Evolutionary conservation across 1,284 basidiomycete species (phyloP).

Genomic region (Ceratobasidium sp.): DNA sequence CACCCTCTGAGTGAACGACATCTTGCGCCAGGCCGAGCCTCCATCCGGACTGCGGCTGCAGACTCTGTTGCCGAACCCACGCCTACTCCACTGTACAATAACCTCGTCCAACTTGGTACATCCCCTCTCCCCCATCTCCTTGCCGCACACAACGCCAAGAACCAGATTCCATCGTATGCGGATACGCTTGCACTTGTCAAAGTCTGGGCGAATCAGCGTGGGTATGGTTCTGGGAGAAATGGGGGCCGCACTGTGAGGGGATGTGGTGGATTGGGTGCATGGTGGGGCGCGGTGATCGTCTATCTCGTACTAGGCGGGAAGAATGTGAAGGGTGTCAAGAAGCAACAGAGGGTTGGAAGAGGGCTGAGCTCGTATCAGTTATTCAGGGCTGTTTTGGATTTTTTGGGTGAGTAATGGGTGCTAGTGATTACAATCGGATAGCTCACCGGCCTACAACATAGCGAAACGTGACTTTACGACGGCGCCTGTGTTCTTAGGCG

Average conservation of each 20-base stretch:
- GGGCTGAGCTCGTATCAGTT: slow-evolving; percentile 87
- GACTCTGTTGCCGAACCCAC: slow-evolving; percentile 44
- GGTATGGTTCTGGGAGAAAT: slow-evolving; percentile 63
- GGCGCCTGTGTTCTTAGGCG: slow-evolving; percentile 64
- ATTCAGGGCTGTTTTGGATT: slow-evolving; percentile 80
- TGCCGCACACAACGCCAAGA: slow-evolving; percentile 68
- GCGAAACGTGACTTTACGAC: slow-evolving; percentile 74
- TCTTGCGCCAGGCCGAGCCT: slow-evolving; percentile 24
- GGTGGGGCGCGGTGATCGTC: slow-evolving; percentile 75
- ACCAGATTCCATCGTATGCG: slow-evolving; percentile 67
- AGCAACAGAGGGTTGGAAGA: slow-evolving; percentile 57
- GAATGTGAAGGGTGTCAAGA: slow-evolving; percentile 49
- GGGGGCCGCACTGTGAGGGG: slow-evolving; percentile 64
- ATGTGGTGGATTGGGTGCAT: slow-evolving; percentile 69
- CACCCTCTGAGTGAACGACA: slow-evolving; percentile 54
- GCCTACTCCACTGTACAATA: slow-evolving; percentile 82
- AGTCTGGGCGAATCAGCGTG: slow-evolving; percentile 90
- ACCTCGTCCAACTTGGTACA: slow-evolving; percentile 70
- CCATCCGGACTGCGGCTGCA: slow-evolving; percentile 27
- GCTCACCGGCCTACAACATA: slow-evolving; percentile 48
- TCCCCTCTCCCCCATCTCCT: slow-evolving; percentile 73
- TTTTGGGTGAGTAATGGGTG: slow-evolving; percentile 63
- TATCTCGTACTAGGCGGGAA: slow-evolving; percentile 68
- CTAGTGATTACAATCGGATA: background rate
- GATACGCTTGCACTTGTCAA: slow-evolving; percentile 83